Percentiles rank a stretch among this genome's conserved stretches.
phyloP scores from a whole-genome alignment of 2,329 filamentous ascomycete species.

The Aschersonia sp. region DNA sequence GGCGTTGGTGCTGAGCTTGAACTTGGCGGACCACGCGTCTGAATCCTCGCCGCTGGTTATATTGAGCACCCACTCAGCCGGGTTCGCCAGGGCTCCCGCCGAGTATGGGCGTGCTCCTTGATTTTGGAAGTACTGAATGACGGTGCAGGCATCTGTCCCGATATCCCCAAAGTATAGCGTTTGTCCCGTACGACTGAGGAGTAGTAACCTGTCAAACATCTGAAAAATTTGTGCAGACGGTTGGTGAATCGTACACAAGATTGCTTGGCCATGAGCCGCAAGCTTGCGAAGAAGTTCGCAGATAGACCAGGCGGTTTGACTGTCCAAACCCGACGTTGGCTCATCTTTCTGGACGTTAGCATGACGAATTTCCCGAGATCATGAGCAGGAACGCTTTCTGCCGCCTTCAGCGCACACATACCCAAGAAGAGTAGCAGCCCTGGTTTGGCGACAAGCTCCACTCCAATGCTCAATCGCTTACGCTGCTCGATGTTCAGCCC shows the following conservation, averaged over 20 bases:
- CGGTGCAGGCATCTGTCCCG: slow-evolving; percentile 19
- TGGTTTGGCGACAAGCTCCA: slow-evolving; percentile 28
- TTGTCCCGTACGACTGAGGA: slow-evolving; percentile 16
- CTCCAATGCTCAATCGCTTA: slow-evolving; percentile 36
- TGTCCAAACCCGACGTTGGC: slow-evolving; percentile 40
- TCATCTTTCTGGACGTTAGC: slow-evolving; percentile 19
- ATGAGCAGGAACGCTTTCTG: not conserved
- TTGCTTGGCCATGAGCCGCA: slow-evolving; percentile 30
- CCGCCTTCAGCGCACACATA: not conserved
- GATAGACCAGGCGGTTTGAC: slow-evolving; percentile 54
- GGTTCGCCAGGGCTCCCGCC: slow-evolving; percentile 34
- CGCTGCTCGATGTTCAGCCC: slow-evolving; percentile 32
- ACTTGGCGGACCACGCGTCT: slow-evolving; percentile 14
- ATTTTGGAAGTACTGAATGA: slow-evolving; percentile 43
- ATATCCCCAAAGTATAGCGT: slow-evolving; percentile 40
- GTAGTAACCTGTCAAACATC: slow-evolving; percentile 37
- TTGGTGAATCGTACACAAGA: slow-evolving; percentile 37
- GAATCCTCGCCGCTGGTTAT: slow-evolving; percentile 13
- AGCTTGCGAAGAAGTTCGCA: slow-evolving; percentile 55
- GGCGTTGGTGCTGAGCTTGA: not conserved
- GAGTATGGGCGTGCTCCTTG: slow-evolving; percentile 40
- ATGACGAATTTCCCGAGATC: not conserved
- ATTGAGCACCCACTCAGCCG: slow-evolving; percentile 52
- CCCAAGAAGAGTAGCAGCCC: slow-evolving; percentile 31
- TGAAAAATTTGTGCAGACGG: slow-evolving; percentile 25